These are phyloP conservation scores for Cymodocea nodosa DNA, from an alignment of 116 monocot species.

Conservation along the genomic window DNA sequence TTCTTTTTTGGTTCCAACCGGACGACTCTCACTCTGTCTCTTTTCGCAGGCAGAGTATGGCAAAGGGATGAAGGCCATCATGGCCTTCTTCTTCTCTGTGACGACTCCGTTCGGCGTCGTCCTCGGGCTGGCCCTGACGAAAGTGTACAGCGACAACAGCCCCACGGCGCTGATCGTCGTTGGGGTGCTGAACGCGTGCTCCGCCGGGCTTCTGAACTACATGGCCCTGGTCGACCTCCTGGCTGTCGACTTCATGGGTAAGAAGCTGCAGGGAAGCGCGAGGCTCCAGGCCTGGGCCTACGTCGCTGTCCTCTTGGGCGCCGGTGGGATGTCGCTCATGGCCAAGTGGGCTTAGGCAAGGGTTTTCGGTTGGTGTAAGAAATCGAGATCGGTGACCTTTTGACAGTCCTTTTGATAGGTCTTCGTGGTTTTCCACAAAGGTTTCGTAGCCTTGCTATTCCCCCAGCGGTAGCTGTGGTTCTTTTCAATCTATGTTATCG, in stretches of 20 bases:
- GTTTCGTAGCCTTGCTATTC: too few species aligned
- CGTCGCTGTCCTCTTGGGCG: constrained; percentile 29
- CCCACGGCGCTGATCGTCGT: constrained; percentile 45
- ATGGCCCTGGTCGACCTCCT: constrained; percentile 46
- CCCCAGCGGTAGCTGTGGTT: too few species aligned
- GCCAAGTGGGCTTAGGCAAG: constrained; percentile 48
- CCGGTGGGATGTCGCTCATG: constrained; percentile 52
- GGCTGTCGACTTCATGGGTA: constrained; percentile 32
- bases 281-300: constrained; percentile 22
- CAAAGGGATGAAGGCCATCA: constrained; percentile 10
- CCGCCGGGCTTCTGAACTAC: constrained; percentile 47
- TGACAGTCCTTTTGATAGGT: too few species aligned
- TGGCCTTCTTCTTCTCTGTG: constrained; percentile 47
- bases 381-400: too few species aligned
- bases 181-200: constrained; percentile 36
- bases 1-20: too few species aligned
- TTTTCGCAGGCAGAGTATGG: constrained; percentile 8
- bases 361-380: too few species aligned
- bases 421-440: too few species aligned
- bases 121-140: constrained; percentile 31
- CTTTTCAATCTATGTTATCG: too few species aligned
- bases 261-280: constrained; percentile 25
- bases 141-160: constrained; percentile 36
- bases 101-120: constrained; percentile 50
- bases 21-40: neutral